Conservation (phyloP, 1,139 yeast genomes). For the Kluyveromyces sp. region DNA sequence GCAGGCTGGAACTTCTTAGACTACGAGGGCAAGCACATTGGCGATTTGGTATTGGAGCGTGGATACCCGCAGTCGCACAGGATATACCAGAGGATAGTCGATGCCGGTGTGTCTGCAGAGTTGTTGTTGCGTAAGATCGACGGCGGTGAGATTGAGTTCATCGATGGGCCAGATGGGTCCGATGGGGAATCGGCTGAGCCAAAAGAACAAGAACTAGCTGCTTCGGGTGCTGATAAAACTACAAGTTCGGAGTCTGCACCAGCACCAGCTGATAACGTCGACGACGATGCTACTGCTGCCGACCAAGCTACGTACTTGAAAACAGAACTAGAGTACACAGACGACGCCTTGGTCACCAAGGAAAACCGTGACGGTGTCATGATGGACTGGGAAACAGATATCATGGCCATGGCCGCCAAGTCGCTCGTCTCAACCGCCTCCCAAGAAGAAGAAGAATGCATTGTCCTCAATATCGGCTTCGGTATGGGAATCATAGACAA, state of each 20-base stretch:
- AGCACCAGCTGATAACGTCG: neutral
- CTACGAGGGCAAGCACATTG: constrained; percentile 63
- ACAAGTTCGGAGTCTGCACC: neutral
- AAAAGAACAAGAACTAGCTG: constrained; percentile 10
- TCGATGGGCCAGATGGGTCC: constrained; percentile 28
- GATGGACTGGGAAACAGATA: constrained; percentile 92
- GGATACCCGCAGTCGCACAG: constrained; percentile 33
- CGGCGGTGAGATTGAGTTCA: constrained; percentile 48
- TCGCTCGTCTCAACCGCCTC: constrained; percentile 42
- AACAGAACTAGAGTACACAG: constrained; percentile 62
- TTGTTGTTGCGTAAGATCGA: constrained; percentile 64
- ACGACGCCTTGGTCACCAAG: constrained; percentile 64
- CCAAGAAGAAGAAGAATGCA: constrained; percentile 33
- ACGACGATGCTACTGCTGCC: constrained; percentile 48
- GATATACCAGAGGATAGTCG: constrained; percentile 50
- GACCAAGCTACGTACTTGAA: constrained; percentile 58
- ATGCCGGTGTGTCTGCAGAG: constrained; percentile 90
- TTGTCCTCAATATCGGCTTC: constrained; percentile 78
- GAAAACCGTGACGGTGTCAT: constrained; percentile 82
- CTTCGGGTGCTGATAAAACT: neutral
- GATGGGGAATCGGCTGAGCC: constrained; percentile 15
- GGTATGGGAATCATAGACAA: constrained; percentile 95
- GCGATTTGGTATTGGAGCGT: constrained; percentile 55
- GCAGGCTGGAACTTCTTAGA: constrained; percentile 85
- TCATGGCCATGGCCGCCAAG: constrained; percentile 77